Evolutionary conservation across 2,329 filamentous ascomycete species (phyloP), one percentile per base, ranked within the genome.

Genomic region (Fusarium brachygibbosum): DNA sequence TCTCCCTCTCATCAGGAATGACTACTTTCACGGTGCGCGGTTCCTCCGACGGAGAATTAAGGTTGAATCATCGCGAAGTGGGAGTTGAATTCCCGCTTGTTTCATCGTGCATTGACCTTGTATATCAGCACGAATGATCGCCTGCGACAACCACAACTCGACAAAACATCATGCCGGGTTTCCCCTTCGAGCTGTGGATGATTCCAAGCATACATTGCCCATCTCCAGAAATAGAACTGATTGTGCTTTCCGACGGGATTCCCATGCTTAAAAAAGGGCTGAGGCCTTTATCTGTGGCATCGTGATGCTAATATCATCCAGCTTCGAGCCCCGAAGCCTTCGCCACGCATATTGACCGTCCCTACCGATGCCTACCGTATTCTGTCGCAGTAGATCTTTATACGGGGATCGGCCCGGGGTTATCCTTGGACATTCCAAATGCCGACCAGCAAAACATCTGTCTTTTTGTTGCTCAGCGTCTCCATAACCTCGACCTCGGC

Each of bases 151-250:
- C 50, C 45, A 66, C 44, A 56, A 49, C 31, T 40, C 41, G 34
- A 53, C 45, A 61, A 50, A 59, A 54, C 49, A 55, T 21, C 53
- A 48, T 40, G 37, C 21, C 40, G 37, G 54, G 32, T 28, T 63
- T 44, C 58, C 49, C 61, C 57, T 54, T 28, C 41, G 21, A 58
- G 44, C 25, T 53, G 53, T 42, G 45, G 66, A 25, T 32, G 23
- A 17, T 41, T 17, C 35, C 55, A 49, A 56, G 52, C 56, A 50
- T 44, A 65, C 44, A 55, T 37, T 45, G 40, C 35, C 32, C 29
- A 34, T 16, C 21, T 32, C 68, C 64, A 53, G 64, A 66, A 71
- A 70, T 71, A 71, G 68, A 63, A 71, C 32, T 50, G 38, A 34
- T n/a, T 31, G 21, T 57, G 52, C 34, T 23, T 35, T 52, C 62